Evolutionary conservation across 805 yeast species (phyloP), one percentile per base, ranked within the genome.

Genomic region (Wickerhamomyces rabaulensis): DNA sequence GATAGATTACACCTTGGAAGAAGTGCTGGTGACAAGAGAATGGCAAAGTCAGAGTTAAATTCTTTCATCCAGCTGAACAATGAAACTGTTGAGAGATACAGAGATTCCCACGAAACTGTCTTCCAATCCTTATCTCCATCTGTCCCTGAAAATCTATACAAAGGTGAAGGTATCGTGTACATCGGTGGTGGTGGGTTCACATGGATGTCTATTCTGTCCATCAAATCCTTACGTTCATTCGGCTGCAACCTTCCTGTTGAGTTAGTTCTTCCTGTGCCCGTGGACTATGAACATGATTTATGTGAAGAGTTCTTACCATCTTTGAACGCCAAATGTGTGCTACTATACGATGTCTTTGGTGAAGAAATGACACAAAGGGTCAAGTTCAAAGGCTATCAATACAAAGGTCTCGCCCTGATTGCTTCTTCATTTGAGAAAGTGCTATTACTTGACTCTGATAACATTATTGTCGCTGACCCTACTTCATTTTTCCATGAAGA

Each of bases 351-450:
- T 47, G 78, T 82, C 7, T 71, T 83, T 46, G 91, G 92, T n/a
- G 64, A 72, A 17, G 70, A 70, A 2, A 72, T 79, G 6, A 64
- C 78, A 59, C 52, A 63, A 31, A 66, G 67, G 46, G 78, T 82
- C 45, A 69, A 71, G 39, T 75, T 84, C 45, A 68, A 70, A 40
- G 83, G 80, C 6, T 87, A 82, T 61, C 94, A 87, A 56, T 78
- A 76, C 60, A 88, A 87, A 61, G 75, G 83, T 0, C 70, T 87
- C 47, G 89, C 95, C 0, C 58, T 89, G 31, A 68, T 89, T 49
- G 82, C 85, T 9, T 86, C 95, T 1, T 74, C 82, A 41, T 89
- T 88, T 64, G 87, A 87, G 53, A 79, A 86, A 50, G 82, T 85
- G 13, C 69, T 87, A 54, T 70, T 87, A 44, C 63, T 87, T 53